phyloP scores from a whole-genome alignment of 805 yeast species.

The Blastobotrys parvus region DNA sequence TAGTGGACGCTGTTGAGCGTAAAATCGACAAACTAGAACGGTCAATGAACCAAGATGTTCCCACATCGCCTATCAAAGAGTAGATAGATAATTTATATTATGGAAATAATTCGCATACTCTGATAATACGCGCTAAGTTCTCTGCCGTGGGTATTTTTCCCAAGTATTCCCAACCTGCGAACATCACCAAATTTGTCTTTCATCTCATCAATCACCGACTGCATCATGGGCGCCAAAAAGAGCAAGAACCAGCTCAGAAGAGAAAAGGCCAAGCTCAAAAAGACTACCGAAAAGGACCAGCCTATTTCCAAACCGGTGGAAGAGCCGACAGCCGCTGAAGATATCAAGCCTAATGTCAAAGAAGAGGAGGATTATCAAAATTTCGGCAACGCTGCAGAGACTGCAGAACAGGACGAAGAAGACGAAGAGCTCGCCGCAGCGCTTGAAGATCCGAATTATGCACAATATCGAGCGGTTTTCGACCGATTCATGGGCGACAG shows the following conservation, averaged over 20 bases:
- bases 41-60: not conserved
- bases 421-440: slow-evolving; percentile 13
- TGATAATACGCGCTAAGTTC: too few species aligned
- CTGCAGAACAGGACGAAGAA: slow-evolving; percentile 4
- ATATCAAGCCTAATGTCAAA: not conserved
- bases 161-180: not conserved
- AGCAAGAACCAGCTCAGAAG: slow-evolving; percentile 33
- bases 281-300: slow-evolving; percentile 9
- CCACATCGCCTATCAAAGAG: too few species aligned
- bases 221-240: slow-evolving; percentile 20
- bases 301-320: not conserved
- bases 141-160: not conserved
- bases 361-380: slow-evolving; percentile 2
- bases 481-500: slow-evolving; percentile 29
- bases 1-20: slow-evolving; percentile 22
- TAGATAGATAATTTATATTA: too few species aligned
- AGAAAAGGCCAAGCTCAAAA: slow-evolving; percentile 36
- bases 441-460: slow-evolving; percentile 26
- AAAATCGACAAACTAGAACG: slow-evolving; percentile 4
- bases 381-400: not conserved
- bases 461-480: slow-evolving; percentile 30
- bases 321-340: not conserved
- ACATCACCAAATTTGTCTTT: not conserved
- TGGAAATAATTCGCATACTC: too few species aligned
- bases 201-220: too few species aligned